A percentile compares a stretch with the other conserved stretches of the same genome.
Conservation (phyloP, 352 stramenopile genomes). For the Pythium pyrilobum region DNA sequence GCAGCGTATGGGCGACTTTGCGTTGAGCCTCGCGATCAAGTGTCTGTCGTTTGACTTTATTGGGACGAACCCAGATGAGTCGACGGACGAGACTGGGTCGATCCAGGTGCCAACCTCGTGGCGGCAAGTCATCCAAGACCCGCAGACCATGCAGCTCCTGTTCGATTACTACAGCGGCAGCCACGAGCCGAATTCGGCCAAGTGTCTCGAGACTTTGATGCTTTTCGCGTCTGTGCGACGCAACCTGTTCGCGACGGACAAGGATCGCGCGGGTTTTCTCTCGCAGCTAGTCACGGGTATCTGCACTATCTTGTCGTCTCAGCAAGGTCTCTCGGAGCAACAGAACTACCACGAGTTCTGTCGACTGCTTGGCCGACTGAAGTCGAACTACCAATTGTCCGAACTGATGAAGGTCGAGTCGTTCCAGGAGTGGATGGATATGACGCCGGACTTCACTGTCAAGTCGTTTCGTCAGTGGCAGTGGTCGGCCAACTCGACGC, state of each 20-base stretch:
- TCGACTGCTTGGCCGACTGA: slow-evolving; percentile 94
- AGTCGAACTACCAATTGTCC: slow-evolving; percentile 98
- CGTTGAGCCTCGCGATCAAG: slow-evolving; percentile 90
- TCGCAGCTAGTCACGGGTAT: slow-evolving; percentile 92
- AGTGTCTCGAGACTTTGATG: slow-evolving; percentile 96
- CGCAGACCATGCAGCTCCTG: slow-evolving; percentile 91
- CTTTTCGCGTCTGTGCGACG: slow-evolving; percentile 93
- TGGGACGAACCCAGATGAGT: slow-evolving; percentile 98
- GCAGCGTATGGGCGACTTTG: slow-evolving; percentile 90
- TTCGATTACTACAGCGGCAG: slow-evolving; percentile 97
- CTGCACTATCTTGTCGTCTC: slow-evolving; percentile 90
- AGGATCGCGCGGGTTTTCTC: slow-evolving; percentile 93
- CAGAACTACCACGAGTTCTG: slow-evolving; percentile 99
- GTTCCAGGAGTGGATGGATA: slow-evolving; percentile 97
- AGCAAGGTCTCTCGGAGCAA: slow-evolving; percentile 96
- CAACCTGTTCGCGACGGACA: slow-evolving; percentile 96
- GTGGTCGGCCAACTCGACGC: slow-evolving; percentile 92
- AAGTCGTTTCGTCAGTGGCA: slow-evolving; percentile 97
- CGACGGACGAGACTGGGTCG: slow-evolving; percentile 95
- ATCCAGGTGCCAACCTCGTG: slow-evolving; percentile 97
- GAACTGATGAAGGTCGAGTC: slow-evolving; percentile 96
- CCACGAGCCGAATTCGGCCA: slow-evolving; percentile 89
- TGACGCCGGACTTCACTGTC: slow-evolving; percentile 95
- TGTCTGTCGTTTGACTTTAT: slow-evolving; percentile 99
- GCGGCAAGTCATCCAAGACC: slow-evolving; percentile 91